Conservation (phyloP, 805 yeast species). For the Wickerhamomyces strasburgensis region DNA sequence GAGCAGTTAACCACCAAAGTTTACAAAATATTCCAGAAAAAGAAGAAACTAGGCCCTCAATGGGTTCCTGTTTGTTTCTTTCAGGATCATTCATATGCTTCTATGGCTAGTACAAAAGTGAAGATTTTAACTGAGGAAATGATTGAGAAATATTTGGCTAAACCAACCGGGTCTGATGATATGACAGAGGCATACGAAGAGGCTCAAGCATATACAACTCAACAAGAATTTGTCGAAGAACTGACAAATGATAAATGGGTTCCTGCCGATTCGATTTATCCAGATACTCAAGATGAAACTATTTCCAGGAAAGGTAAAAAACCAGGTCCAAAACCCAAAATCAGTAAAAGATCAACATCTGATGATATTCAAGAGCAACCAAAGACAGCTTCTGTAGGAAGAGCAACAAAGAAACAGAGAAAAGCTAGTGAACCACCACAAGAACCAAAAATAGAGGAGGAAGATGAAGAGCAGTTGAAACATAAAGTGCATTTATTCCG, state of each 20-base stretch:
- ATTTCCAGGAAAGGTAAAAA: background rate
- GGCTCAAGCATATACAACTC: background rate
- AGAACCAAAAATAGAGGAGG: too few species aligned
- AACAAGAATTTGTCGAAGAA: background rate
- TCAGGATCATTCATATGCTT: background rate
- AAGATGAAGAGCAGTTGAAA: slow-evolving; percentile 4
- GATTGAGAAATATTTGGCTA: background rate
- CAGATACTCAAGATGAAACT: background rate
- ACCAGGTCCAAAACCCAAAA: background rate
- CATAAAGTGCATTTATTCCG: slow-evolving; percentile 29
- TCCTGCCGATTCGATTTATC: background rate
- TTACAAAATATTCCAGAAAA: too few species aligned
- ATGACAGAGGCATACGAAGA: background rate
- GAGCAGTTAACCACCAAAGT: background rate
- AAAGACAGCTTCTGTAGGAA: too few species aligned
- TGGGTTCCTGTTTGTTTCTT: background rate
- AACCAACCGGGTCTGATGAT: background rate
- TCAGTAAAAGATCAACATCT: background rate
- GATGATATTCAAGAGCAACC: background rate
- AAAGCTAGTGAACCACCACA: background rate
- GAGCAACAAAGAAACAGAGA: background rate
- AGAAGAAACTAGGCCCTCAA: too few species aligned
- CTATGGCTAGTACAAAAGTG: too few species aligned
- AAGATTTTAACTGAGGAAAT: background rate
- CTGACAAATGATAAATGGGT: background rate